Evolutionary conservation across 441 rosid genomes (phyloP).

Genomic region (Syzygium malaccense): DNA sequence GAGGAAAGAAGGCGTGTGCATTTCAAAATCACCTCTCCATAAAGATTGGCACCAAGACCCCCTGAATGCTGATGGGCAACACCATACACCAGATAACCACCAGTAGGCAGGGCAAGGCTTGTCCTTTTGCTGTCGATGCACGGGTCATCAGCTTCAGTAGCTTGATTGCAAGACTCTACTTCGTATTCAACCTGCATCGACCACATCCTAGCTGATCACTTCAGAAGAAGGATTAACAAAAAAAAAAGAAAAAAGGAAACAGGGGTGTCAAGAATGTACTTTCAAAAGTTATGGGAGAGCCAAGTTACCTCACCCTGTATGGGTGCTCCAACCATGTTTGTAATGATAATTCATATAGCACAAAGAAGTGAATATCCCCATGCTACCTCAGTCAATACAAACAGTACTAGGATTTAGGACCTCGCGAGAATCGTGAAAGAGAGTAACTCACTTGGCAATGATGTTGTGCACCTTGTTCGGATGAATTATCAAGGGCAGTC

Average conservation of each 20-base stretch:
- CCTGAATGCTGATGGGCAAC: conserved; percentile 81
- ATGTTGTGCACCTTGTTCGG: conserved; percentile 25
- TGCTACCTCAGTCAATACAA: background rate
- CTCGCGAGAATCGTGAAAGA: background rate
- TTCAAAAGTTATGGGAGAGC: background rate
- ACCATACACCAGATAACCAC: conserved; percentile 72
- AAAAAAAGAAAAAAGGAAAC: background rate
- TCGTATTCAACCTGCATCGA: conserved; percentile 58
- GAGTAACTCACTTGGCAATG: conserved; percentile 42
- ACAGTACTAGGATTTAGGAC: background rate
- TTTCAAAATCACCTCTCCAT: conserved; percentile 49
- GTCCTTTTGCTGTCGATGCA: conserved; percentile 47
- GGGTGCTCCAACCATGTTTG: background rate
- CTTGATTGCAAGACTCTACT: conserved; percentile 37
- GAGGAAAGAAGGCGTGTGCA: background rate
- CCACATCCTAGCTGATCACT: background rate
- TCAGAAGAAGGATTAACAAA: background rate
- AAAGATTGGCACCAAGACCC: conserved; percentile 59
- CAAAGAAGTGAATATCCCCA: background rate
- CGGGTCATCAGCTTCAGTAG: conserved; percentile 1
- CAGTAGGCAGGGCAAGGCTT: conserved; percentile 49
- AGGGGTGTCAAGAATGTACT: background rate
- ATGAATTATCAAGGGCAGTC: conserved; percentile 22
- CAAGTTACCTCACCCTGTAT: background rate
- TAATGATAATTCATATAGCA: background rate